A percentile compares a stretch with the other conserved stretches of the same genome.
These are phyloP conservation scores for Ophiostoma ips DNA, from an alignment of 2,329 filamentous ascomycete species.

Conservation along the genomic window DNA sequence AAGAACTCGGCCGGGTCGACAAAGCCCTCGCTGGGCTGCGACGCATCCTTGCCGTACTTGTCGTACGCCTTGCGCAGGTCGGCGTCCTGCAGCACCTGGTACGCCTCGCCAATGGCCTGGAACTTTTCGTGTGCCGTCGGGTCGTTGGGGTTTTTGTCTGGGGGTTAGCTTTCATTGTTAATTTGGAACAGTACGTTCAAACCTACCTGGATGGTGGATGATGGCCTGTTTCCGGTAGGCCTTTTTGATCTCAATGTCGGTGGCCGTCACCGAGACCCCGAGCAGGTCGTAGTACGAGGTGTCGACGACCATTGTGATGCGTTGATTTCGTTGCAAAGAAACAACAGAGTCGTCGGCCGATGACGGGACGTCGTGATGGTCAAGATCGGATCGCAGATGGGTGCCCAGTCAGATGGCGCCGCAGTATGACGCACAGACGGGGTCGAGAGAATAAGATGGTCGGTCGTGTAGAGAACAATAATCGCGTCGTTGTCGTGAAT, in stretches of 20 bases:
- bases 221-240: conserved; percentile 92
- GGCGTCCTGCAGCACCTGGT: conserved; percentile 72
- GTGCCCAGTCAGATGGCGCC: no score
- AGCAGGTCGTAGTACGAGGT: conserved; percentile 80
- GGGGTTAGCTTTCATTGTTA: not conserved
- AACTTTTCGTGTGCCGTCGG: conserved; percentile 89
- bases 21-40: conserved; percentile 82
- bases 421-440: no score
- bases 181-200: no score
- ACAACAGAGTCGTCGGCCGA: no score
- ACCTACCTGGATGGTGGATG: conserved; percentile 69
- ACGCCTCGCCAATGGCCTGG: conserved; percentile 66
- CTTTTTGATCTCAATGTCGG: conserved; percentile 91
- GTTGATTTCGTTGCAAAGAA: not conserved
- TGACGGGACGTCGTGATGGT: no score
- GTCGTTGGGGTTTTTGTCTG: conserved; percentile 96
- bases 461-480: no score
- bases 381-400: no score
- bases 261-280: conserved; percentile 70
- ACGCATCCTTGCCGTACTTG: conserved; percentile 91
- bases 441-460: no score
- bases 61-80: conserved; percentile 87
- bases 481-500: no score
- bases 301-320: conserved; percentile 68
- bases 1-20: conserved; percentile 97